phyloP scores from a whole-genome alignment of 495 filamentous ascomycete genomes.

The Parachaetomium inaequale region DNA sequence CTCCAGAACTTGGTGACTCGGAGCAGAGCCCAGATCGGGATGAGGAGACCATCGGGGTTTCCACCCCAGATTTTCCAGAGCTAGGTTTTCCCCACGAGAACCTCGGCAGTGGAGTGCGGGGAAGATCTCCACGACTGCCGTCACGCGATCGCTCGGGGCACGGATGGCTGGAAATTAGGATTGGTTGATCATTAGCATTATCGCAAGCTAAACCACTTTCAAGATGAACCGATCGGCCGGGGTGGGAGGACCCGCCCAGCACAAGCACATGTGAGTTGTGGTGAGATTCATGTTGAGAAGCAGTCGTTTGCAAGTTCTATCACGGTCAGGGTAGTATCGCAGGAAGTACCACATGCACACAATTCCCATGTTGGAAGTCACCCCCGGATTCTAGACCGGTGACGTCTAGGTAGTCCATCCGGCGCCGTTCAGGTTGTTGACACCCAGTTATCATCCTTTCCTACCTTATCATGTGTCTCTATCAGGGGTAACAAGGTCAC shows the following conservation, averaged over 20 bases:
- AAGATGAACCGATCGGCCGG: not conserved
- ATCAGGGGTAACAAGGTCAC: not conserved
- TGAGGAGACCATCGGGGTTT: not conserved
- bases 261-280: not conserved
- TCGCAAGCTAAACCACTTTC: not conserved
- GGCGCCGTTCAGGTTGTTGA: no score
- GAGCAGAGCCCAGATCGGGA: no score
- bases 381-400: no score
- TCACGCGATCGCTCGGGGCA: not conserved
- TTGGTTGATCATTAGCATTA: not conserved
- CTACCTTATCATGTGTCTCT: not conserved
- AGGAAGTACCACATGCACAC: not conserved
- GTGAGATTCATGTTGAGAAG: no score
- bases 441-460: no score
- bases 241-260: not conserved
- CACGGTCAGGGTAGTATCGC: no score
- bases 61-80: not conserved
- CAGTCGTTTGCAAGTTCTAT: no score
- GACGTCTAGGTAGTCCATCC: no score
- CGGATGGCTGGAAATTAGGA: not conserved
- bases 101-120: constrained; percentile 4
- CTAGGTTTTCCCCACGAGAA: not conserved
- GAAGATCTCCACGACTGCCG: not conserved
- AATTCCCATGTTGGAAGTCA: not conserved
- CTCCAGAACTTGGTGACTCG: no score